These are phyloP conservation scores for Pyracantha coccinea DNA, from an alignment of 331 rosid species.

Conservation along the genomic window DNA sequence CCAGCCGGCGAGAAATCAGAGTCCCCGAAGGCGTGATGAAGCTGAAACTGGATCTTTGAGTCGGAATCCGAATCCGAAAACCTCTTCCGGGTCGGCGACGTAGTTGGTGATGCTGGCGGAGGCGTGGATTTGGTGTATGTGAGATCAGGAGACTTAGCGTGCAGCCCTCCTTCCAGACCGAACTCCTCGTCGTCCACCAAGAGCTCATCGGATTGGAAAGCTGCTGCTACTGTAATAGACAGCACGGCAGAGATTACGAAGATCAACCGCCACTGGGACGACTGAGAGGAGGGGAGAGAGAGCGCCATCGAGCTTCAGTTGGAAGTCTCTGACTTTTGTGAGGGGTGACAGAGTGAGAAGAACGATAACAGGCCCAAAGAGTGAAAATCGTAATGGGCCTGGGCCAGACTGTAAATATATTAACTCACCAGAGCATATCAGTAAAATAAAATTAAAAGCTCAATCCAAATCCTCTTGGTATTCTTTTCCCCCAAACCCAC, in stretches of 20 bases:
- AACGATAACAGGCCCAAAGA: not conserved
- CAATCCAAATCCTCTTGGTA: not conserved
- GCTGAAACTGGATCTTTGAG: constrained; percentile 82
- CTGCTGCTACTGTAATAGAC: constrained; percentile 30
- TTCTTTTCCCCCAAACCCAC: not conserved
- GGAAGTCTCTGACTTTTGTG: not conserved
- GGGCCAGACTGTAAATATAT: not conserved
- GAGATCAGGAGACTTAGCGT: constrained; percentile 22
- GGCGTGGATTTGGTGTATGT: constrained; percentile 21
- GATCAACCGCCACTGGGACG: not conserved
- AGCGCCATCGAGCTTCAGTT: constrained; percentile 11
- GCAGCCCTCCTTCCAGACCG: constrained; percentile 68
- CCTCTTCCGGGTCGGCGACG: constrained; percentile 44
- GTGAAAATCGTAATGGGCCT: not conserved
- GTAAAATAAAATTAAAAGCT: not conserved
- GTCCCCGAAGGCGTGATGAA: constrained; percentile 86
- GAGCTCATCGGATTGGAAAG: constrained; percentile 92
- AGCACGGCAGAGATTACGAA: constrained; percentile 16
- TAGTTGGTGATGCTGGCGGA: constrained; percentile 2
- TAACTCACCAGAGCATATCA: not conserved
- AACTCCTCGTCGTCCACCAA: constrained; percentile 87
- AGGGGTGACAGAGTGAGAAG: not conserved
- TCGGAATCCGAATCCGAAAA: constrained; percentile 64
- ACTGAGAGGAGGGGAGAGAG: constrained; percentile 4
- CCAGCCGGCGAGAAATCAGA: constrained; percentile 75